These are phyloP conservation scores for Colletotrichum godetiae DNA, from an alignment of 2,329 filamentous ascomycete genomes.

Conservation along the genomic window DNA sequence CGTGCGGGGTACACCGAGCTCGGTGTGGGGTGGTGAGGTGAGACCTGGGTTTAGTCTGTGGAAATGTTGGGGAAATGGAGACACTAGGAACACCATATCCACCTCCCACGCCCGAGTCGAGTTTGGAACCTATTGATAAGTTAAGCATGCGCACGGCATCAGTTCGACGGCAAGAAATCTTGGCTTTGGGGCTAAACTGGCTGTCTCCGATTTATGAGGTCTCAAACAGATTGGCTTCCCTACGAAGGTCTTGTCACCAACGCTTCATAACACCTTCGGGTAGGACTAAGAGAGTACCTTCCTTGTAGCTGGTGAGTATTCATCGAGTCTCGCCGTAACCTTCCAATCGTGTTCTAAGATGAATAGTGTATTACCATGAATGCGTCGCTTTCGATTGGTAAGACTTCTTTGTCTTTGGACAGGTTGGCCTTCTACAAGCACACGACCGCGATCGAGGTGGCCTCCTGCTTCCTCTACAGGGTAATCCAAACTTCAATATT, in stretches of 20 bases:
- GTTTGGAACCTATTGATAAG: background rate
- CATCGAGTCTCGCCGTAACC: no score
- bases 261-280: no score
- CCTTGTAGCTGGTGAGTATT: no score
- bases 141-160: background rate
- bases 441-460: background rate
- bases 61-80: background rate
- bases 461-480: background rate
- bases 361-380: no score
- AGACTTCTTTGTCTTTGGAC: no score
- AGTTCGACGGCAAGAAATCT: background rate
- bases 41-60: no score
- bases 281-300: no score
- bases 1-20: conserved; percentile 23
- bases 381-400: no score
- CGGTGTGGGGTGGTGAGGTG: background rate
- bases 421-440: no score
- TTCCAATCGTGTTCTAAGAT: no score
- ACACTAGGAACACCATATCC: background rate
- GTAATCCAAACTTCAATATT: background rate
- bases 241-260: no score
- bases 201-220: background rate
- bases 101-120: background rate
- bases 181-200: background rate
- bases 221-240: background rate